Conservation (phyloP, 345 rosid genomes). For the Hibiscus trionum region DNA sequence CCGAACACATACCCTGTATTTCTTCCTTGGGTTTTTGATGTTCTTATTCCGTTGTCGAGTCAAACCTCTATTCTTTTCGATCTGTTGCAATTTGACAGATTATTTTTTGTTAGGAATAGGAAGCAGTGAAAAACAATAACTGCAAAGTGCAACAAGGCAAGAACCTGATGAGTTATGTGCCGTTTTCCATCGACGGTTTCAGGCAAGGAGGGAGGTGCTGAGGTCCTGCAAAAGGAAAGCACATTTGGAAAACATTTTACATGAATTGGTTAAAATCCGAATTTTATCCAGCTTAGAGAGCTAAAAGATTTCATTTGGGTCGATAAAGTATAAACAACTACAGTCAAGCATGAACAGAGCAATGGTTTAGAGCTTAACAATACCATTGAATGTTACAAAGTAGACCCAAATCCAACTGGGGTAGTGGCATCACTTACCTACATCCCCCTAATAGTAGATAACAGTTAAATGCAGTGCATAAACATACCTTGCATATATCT, state of each 20-base stretch:
- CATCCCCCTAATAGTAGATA: not conserved
- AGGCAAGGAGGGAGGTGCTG: conserved; percentile 8
- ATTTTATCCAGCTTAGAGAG: not conserved
- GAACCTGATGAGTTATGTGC: conserved; percentile 43
- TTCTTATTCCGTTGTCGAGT: conserved; percentile 57
- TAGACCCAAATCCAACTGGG: not conserved
- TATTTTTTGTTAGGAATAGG: not conserved
- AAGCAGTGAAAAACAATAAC: too few relatives aligned
- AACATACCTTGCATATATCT: conserved; percentile 51
- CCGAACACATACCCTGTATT: conserved; percentile 43
- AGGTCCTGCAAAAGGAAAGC: conserved; percentile 24
- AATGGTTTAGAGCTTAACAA: not conserved
- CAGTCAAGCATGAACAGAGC: not conserved
- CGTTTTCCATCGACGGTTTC: conserved; percentile 27
- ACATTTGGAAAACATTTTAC: not conserved
- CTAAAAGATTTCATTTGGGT: not conserved
- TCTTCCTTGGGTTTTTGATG: conserved; percentile 75
- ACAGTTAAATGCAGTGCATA: not conserved
- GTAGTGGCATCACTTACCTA: not conserved
- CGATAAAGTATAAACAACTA: not conserved
- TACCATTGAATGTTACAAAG: not conserved
- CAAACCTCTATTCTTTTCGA: conserved; percentile 59
- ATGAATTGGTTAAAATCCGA: not conserved
- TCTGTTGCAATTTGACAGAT: conserved; percentile 29
- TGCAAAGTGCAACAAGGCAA: not conserved